A percentile compares a stretch with the other conserved stretches of the same genome.
Evolutionary conservation across 352 stramenopile genomes (phyloP).

Genomic region (Pythium sp.): DNA sequence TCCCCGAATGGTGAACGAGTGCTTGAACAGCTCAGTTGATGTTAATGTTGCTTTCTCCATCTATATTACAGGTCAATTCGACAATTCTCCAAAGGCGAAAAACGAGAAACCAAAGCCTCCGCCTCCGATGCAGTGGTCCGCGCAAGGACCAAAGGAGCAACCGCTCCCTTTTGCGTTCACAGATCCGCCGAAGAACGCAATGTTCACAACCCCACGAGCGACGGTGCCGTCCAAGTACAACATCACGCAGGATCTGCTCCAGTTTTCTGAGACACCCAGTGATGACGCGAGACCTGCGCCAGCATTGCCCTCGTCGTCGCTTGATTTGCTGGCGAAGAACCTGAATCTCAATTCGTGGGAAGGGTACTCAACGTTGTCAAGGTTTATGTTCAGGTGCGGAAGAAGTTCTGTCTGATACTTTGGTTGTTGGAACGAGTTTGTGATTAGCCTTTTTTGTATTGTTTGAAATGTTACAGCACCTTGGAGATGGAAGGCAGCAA

Average conservation of each 20-base stretch:
- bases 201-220: slow-evolving; percentile 19
- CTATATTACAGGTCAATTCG: slow-evolving; percentile 11
- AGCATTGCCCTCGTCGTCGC: slow-evolving; percentile 20
- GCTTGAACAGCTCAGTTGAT: background rate
- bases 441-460: background rate
- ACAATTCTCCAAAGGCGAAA: slow-evolving; percentile 6
- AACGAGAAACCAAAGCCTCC: background rate
- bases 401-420: background rate
- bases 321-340: slow-evolving; percentile 36
- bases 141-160: slow-evolving; percentile 1
- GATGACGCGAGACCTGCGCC: slow-evolving; percentile 14
- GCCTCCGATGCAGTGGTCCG: background rate
- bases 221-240: slow-evolving; percentile 20
- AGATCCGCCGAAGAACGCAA: slow-evolving; percentile 13
- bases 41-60: background rate
- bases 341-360: slow-evolving; percentile 60
- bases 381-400: slow-evolving; percentile 66
- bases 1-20: background rate
- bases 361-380: slow-evolving; percentile 71
- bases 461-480: slow-evolving; percentile 14
- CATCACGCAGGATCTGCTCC: slow-evolving; percentile 23
- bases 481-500: slow-evolving; percentile 24
- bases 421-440: background rate
- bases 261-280: slow-evolving; percentile 13
- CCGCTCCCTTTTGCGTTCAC: slow-evolving; percentile 16